Conservation (phyloP, 1,284 basidiomycete species). For the Heterobasidion irregulare region DNA sequence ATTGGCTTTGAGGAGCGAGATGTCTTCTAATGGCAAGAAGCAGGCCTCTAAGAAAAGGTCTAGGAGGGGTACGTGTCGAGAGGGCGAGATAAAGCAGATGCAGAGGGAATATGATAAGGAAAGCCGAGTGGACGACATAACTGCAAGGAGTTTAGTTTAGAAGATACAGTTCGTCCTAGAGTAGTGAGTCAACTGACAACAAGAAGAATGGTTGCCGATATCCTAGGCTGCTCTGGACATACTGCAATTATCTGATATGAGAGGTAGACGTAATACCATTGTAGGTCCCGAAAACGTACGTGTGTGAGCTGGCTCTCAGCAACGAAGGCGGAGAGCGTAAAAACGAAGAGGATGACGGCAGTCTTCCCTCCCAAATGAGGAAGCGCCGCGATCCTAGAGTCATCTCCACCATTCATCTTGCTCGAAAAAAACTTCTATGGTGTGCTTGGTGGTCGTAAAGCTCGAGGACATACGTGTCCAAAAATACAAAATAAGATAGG, state of each 20-base stretch:
- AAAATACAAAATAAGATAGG: neutral
- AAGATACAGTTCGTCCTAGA: neutral
- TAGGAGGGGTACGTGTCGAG: constrained; percentile 36
- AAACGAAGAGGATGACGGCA: constrained; percentile 43
- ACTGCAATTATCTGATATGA: constrained; percentile 30
- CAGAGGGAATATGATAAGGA: constrained; percentile 61
- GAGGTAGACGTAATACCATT: neutral
- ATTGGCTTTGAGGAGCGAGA: constrained; percentile 27
- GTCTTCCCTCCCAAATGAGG: constrained; percentile 20
- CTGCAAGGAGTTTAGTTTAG: constrained; percentile 26
- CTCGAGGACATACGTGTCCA: neutral
- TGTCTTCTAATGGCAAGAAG: constrained; percentile 43
- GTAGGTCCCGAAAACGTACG: constrained; percentile 27
- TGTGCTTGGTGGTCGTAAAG: neutral
- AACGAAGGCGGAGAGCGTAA: constrained; percentile 55
- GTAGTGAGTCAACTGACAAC: constrained; percentile 40
- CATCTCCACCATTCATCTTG: constrained; percentile 20
- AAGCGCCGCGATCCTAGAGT: constrained; percentile 9
- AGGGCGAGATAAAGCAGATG: constrained; percentile 56
- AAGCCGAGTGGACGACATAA: constrained; percentile 69
- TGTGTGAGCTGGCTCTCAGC: constrained; percentile 64
- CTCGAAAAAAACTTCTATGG: constrained; percentile 6
- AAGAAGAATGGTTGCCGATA: constrained; percentile 75
- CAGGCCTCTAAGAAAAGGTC: constrained; percentile 41
- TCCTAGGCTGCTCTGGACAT: constrained; percentile 62